Conservation (phyloP, 2,329 filamentous ascomycete genomes). For the Calonectria montana region DNA sequence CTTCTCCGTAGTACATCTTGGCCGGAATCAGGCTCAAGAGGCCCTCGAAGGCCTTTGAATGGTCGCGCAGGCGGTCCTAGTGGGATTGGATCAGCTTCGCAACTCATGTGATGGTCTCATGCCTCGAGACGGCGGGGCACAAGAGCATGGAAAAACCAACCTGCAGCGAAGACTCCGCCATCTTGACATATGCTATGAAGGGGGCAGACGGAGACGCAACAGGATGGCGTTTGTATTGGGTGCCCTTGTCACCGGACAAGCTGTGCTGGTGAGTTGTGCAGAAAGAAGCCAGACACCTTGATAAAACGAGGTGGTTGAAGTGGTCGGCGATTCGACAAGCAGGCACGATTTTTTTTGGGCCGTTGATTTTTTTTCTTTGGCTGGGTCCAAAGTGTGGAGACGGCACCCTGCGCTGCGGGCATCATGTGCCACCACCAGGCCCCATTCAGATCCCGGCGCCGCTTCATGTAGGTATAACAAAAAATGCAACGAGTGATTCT, state of each 20-base stretch:
- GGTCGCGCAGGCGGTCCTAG: slow-evolving; percentile 67
- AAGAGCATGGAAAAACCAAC: slow-evolving; percentile 50
- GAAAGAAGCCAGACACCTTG: background rate
- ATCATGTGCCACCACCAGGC: background rate
- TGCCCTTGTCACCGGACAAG: background rate
- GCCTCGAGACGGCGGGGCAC: slow-evolving; percentile 41
- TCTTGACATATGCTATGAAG: slow-evolving; percentile 35
- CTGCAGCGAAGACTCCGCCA: slow-evolving; percentile 60
- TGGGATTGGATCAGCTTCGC: slow-evolving; percentile 33
- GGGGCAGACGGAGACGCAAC: background rate
- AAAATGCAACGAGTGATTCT: background rate
- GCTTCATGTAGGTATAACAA: too few relatives aligned
- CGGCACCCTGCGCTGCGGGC: background rate
- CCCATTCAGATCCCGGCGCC: background rate
- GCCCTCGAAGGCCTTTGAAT: slow-evolving; percentile 84
- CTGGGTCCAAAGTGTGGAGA: slow-evolving; percentile 30
- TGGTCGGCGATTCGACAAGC: slow-evolving; percentile 30
- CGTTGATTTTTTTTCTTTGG: slow-evolving; percentile 30
- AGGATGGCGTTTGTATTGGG: background rate
- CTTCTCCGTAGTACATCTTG: slow-evolving; percentile 90
- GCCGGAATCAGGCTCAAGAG: slow-evolving; percentile 89
- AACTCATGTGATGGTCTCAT: slow-evolving; percentile 21
- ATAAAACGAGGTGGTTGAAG: slow-evolving; percentile 23
- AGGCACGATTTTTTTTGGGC: slow-evolving; percentile 27
- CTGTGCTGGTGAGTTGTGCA: slow-evolving; percentile 5